Evolutionary conservation across 768 basidiomycete genomes (phyloP).

Genomic region (Cystofilobasidium macerans): DNA sequence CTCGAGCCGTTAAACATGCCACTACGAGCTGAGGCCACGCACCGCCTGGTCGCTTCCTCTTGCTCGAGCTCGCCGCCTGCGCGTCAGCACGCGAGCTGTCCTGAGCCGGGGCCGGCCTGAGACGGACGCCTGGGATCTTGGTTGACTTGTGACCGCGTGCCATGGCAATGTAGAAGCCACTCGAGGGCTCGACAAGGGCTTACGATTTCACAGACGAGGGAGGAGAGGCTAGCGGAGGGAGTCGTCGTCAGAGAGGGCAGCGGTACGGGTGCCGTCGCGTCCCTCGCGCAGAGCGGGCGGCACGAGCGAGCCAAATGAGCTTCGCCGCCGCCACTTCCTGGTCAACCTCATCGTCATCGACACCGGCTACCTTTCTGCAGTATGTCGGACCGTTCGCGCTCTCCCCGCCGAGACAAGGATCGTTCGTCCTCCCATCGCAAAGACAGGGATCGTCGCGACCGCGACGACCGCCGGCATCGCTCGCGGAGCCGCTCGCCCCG

Average conservation of each 20-base stretch:
- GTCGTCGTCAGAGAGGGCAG: no score
- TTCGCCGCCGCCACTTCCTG: no score
- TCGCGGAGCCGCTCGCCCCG: background rate
- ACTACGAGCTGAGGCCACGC: background rate
- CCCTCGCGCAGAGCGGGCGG: no score
- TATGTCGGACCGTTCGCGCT: slow-evolving; percentile 3
- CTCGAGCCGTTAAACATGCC: background rate
- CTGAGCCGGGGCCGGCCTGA: slow-evolving; percentile 1
- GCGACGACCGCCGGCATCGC: background rate
- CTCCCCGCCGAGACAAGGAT: background rate
- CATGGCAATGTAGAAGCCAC: background rate
- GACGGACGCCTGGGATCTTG: slow-evolving; percentile 14
- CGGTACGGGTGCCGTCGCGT: no score
- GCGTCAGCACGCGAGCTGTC: background rate
- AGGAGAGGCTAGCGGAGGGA: no score
- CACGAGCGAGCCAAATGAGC: no score
- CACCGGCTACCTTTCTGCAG: background rate
- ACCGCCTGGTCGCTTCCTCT: background rate
- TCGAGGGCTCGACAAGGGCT: background rate
- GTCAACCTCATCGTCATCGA: no score
- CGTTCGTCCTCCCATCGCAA: background rate
- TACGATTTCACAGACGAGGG: no score
- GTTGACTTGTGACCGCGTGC: slow-evolving; percentile 17
- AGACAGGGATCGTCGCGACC: background rate
- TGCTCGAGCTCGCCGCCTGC: background rate